Conservation (phyloP, 495 filamentous ascomycete species). For the Hypoxylon intermedium region DNA sequence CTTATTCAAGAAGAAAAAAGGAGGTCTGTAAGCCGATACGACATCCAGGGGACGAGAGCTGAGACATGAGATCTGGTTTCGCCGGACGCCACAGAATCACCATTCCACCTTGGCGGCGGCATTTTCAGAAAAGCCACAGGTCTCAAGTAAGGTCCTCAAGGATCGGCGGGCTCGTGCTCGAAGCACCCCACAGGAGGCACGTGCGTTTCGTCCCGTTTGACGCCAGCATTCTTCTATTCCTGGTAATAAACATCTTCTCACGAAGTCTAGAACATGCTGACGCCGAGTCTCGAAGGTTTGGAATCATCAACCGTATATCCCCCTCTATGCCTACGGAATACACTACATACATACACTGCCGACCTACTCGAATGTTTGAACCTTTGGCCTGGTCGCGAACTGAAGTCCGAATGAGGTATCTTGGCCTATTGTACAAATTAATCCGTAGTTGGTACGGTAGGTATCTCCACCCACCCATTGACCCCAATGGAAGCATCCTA, state of each 20-base stretch:
- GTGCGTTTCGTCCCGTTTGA: slow-evolving; percentile 2
- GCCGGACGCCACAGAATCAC: slow-evolving; percentile 19
- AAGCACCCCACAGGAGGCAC: slow-evolving; percentile 4
- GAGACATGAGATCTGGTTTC: slow-evolving; percentile 2
- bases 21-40: not conserved
- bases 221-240: slow-evolving; percentile 13
- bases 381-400: no score
- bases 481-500: not conserved
- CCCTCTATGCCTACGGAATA: no score
- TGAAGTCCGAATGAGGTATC: no score
- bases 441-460: no score
- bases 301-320: no score
- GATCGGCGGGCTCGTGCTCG: no score
- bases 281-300: no score
- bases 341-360: no score
- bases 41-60: not conserved
- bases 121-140: slow-evolving; percentile 24
- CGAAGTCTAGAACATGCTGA: not conserved
- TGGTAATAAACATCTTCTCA: not conserved
- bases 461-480: not conserved
- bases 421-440: no score
- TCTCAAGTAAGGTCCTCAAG: no score
- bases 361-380: no score
- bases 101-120: slow-evolving; percentile 9
- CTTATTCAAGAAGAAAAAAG: no score